Evolutionary conservation across 305 asterid genomes (phyloP).

Genomic region (Lippia alba): DNA sequence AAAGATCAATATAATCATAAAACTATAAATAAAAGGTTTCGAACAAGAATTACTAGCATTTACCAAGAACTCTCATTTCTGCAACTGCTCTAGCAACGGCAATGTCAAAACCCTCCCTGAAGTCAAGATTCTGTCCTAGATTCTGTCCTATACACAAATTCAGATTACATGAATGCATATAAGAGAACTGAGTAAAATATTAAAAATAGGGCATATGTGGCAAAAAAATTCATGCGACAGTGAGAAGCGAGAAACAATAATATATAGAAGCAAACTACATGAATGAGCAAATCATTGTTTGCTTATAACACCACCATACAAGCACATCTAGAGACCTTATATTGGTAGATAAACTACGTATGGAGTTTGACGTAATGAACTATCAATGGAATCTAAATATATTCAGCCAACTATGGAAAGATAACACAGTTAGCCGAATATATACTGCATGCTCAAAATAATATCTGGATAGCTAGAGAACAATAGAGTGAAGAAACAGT

Average conservation of each 20-base stretch:
- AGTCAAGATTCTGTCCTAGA: conserved; percentile 64
- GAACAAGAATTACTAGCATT: conserved; percentile 10
- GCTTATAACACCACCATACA: conserved; percentile 20
- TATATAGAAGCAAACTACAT: conserved; percentile 1
- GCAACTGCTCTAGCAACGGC: conserved; percentile 98
- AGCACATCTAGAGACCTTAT: neutral
- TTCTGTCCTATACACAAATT: conserved; percentile 61
- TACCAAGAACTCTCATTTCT: conserved; percentile 93
- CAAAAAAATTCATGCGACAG: neutral
- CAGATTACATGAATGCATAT: conserved; percentile 31
- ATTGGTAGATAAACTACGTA: neutral
- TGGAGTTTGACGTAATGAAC: conserved; percentile 1
- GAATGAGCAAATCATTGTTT: neutral
- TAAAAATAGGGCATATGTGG: neutral
- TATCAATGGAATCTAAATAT: neutral
- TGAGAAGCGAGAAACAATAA: conserved; percentile 6
- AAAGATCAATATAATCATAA: conserved; percentile 21
- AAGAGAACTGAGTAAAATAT: conserved; percentile 28
- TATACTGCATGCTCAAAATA: neutral
- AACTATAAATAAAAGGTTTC: conserved; percentile 7
- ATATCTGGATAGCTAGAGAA: conserved; percentile 9
- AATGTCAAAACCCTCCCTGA: conserved; percentile 85
- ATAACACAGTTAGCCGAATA: neutral
- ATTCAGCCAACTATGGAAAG: neutral
- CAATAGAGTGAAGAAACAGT: neutral